Evolutionary conservation across 2,329 filamentous ascomycete genomes (phyloP).

Genomic region (Colletotrichum ledebouriae): DNA sequence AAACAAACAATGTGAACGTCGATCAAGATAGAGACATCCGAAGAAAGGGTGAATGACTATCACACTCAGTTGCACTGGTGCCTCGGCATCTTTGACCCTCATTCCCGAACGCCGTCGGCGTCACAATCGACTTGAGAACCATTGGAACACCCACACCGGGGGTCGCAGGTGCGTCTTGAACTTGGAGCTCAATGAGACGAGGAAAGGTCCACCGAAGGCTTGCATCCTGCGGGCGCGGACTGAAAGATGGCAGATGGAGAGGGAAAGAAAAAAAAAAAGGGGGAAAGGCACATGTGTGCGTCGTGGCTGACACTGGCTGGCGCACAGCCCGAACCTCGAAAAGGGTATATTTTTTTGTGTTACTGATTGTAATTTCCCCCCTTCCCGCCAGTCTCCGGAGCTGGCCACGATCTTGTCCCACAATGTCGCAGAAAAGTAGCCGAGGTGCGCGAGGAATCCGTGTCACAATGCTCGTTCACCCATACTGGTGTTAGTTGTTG

Average conservation of each 20-base stretch:
- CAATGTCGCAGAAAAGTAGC: constrained; percentile 8
- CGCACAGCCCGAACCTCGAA: constrained; percentile 10
- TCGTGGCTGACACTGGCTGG: constrained; percentile 26
- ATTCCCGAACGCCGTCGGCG: neutral
- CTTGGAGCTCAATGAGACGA: constrained; percentile 1
- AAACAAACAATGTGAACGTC: constrained; percentile 4
- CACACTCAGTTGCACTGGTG: neutral
- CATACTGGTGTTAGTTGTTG: neutral
- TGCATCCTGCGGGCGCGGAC: constrained; percentile 12
- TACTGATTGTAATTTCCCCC: constrained; percentile 27
- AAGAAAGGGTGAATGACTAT: constrained; percentile 4
- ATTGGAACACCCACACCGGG: neutral
- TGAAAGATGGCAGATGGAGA: constrained; percentile 7
- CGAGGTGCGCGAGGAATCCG: neutral
- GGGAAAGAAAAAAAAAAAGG: neutral
- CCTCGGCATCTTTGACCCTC: constrained; percentile 2
- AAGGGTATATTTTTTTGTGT: constrained; percentile 12
- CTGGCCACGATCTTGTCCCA: constrained; percentile 1
- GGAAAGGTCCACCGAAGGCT: neutral
- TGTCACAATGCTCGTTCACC: constrained; percentile 12
- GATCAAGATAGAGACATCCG: constrained; percentile 2
- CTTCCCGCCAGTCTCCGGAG: constrained; percentile 8
- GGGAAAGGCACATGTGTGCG: constrained; percentile 3
- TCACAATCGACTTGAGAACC: neutral
- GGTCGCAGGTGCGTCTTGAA: neutral